Percentiles rank a stretch among this genome's conserved stretches.
Evolutionary conservation across 2,329 filamentous ascomycete species (phyloP).

Genomic region (Fusarium xylarioides): DNA sequence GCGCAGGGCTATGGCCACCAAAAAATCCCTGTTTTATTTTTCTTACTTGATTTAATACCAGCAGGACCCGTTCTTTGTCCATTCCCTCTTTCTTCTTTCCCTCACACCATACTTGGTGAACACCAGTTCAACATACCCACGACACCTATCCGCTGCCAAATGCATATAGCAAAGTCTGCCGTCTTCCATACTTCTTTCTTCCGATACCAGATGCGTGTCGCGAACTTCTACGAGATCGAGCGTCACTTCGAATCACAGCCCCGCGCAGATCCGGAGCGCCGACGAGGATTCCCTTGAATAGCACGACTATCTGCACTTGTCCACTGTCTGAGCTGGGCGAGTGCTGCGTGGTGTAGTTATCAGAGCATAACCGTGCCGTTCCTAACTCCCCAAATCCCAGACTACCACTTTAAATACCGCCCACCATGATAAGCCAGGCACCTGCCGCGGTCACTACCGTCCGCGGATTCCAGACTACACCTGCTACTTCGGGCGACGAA

Average conservation of each 20-base stretch:
- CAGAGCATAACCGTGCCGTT: constrained; percentile 32
- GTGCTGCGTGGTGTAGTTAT: constrained; percentile 32
- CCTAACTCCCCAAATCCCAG: background rate
- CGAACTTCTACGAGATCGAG: constrained; percentile 58
- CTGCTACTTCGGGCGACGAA: constrained; percentile 65
- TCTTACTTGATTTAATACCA: constrained; percentile 27
- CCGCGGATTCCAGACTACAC: constrained; percentile 66
- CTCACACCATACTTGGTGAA: constrained; percentile 44
- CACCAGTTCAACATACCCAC: constrained; percentile 24
- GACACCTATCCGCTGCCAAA: constrained; percentile 52
- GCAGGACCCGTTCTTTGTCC: constrained; percentile 24
- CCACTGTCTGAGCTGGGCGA: constrained; percentile 18
- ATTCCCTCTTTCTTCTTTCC: constrained; percentile 27
- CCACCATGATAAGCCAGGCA: constrained; percentile 57
- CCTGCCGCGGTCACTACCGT: constrained; percentile 63
- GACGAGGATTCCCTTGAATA: constrained; percentile 61
- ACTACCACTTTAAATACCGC: constrained; percentile 23
- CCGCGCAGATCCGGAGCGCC: constrained; percentile 67
- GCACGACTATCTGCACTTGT: constrained; percentile 35
- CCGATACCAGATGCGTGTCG: constrained; percentile 66
- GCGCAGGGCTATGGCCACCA: constrained; percentile 28
- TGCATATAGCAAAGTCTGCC: constrained; percentile 63
- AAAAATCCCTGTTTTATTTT: constrained; percentile 26
- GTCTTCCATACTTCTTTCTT: constrained; percentile 59
- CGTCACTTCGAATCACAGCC: constrained; percentile 60